Conservation (phyloP, 2,329 filamentous ascomycete species). For the Stylonectria norvegica region DNA sequence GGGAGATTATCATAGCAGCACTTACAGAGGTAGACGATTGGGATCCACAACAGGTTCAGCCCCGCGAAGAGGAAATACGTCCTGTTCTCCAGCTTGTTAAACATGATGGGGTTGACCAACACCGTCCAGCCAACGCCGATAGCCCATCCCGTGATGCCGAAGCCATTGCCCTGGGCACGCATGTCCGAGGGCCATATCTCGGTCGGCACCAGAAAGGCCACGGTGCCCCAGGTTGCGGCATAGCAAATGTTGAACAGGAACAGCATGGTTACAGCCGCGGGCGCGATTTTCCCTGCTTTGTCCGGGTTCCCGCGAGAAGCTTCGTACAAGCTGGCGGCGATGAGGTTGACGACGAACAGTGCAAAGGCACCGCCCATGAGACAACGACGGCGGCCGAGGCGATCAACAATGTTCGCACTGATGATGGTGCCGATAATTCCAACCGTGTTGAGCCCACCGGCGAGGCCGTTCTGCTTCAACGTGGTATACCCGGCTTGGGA, state of each 20-base stretch:
- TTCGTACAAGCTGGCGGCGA: neutral
- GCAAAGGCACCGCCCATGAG: neutral
- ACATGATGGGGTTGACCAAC: slow-evolving; percentile 52
- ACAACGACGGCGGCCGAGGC: slow-evolving; percentile 37
- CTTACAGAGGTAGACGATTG: slow-evolving; percentile 24
- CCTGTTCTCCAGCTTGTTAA: slow-evolving; percentile 41
- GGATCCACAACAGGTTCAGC: slow-evolving; percentile 49
- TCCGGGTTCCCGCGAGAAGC: neutral
- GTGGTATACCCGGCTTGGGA: neutral
- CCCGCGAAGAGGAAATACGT: slow-evolving; percentile 52
- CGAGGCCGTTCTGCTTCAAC: neutral
- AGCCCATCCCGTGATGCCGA: slow-evolving; percentile 58
- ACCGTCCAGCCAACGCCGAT: slow-evolving; percentile 54
- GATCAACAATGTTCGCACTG: slow-evolving; percentile 49
- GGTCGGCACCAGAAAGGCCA: slow-evolving; percentile 26
- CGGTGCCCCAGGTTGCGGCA: neutral
- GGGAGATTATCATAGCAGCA: too few relatives aligned
- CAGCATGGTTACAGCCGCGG: neutral
- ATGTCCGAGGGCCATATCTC: slow-evolving; percentile 57
- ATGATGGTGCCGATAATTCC: slow-evolving; percentile 41
- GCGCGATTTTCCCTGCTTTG: neutral
- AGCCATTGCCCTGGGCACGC: slow-evolving; percentile 57
- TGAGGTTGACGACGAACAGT: neutral
- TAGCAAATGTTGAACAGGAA: neutral
- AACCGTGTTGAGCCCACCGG: neutral